Evolutionary conservation across 208 protist genomes (phyloP).

Genomic region (Acanthamoeba triangularis): DNA sequence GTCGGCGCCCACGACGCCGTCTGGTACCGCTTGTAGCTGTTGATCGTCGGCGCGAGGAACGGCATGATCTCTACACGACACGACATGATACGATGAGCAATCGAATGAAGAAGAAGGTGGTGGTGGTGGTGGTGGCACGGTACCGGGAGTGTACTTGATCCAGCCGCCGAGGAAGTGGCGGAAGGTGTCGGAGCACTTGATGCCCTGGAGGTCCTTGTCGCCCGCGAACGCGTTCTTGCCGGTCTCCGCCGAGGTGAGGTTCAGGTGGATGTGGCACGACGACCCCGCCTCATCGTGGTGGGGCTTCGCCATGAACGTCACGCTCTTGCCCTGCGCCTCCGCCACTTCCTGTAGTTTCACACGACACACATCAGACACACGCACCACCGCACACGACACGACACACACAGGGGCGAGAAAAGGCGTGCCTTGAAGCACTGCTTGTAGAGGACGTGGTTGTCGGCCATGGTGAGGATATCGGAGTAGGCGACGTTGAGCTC

Average conservation of each 20-base stretch:
- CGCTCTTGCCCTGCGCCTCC: constrained; percentile 3
- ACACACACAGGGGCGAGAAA: background rate
- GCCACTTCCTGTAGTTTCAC: constrained; percentile 5
- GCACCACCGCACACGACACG: background rate
- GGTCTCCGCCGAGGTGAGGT: constrained; percentile 20
- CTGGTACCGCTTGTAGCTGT: constrained; percentile 68
- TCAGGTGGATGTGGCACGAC: constrained; percentile 59
- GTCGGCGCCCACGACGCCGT: constrained; percentile 57
- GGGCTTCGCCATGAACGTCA: constrained; percentile 73
- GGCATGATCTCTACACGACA: constrained; percentile 47
- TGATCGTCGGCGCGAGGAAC: constrained; percentile 60
- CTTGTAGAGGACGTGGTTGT: constrained; percentile 67
- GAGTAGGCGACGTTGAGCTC: constrained; percentile 62
- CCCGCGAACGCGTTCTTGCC: constrained; percentile 62
- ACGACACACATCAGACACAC: background rate
- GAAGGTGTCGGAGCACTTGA: constrained; percentile 64
- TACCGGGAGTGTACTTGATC: constrained; percentile 71
- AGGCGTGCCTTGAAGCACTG: constrained; percentile 50
- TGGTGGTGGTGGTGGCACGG: background rate
- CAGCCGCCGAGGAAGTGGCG: constrained; percentile 57
- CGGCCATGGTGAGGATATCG: constrained; percentile 34
- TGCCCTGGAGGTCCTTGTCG: constrained; percentile 60
- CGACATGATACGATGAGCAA: background rate
- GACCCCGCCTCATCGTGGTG: constrained; percentile 45
- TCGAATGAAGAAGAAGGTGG: background rate